Evolutionary conservation across 805 yeast species (phyloP).

Genomic region (Candida pini): DNA sequence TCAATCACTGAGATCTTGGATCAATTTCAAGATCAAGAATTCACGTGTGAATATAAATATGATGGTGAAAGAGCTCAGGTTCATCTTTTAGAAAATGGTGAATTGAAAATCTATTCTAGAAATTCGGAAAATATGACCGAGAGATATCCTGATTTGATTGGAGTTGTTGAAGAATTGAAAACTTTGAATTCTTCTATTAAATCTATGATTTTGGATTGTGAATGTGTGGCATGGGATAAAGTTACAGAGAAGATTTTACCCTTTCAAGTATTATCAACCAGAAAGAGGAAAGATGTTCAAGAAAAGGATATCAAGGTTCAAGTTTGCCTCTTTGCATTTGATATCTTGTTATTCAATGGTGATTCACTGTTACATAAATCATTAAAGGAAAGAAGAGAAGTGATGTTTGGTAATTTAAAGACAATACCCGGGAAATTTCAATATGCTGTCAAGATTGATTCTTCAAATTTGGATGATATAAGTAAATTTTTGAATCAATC

Average conservation of each 20-base stretch:
- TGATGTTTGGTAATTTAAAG: slow-evolving; percentile 50
- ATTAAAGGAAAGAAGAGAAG: slow-evolving; percentile 62
- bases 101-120: slow-evolving; percentile 77
- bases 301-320: slow-evolving; percentile 83
- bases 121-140: slow-evolving; percentile 97
- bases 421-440: slow-evolving; percentile 72
- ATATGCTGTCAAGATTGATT: slow-evolving; percentile 70
- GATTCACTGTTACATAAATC: slow-evolving; percentile 63
- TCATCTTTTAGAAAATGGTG: slow-evolving; percentile 62
- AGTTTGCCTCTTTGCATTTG: slow-evolving; percentile 91
- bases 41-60: slow-evolving; percentile 94
- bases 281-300: slow-evolving; percentile 91
- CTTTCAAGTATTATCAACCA: slow-evolving; percentile 85
- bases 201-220: slow-evolving; percentile 84
- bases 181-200: slow-evolving; percentile 29
- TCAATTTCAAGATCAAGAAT: slow-evolving; percentile 74
- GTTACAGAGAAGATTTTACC: slow-evolving; percentile 77
- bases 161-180: slow-evolving; percentile 50
- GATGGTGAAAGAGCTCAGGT: slow-evolving; percentile 98
- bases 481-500: slow-evolving; percentile 84
- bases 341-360: slow-evolving; percentile 69
- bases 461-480: slow-evolving; percentile 67
- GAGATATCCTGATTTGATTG: slow-evolving; percentile 84
- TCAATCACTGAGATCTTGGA: slow-evolving; percentile 89
- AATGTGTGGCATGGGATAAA: slow-evolving; percentile 96